A percentile compares a stretch with the other conserved stretches of the same genome.
These are phyloP conservation scores for Suhomyces chickasaworum DNA, from an alignment of 1,139 yeast species.

Conservation along the genomic window DNA sequence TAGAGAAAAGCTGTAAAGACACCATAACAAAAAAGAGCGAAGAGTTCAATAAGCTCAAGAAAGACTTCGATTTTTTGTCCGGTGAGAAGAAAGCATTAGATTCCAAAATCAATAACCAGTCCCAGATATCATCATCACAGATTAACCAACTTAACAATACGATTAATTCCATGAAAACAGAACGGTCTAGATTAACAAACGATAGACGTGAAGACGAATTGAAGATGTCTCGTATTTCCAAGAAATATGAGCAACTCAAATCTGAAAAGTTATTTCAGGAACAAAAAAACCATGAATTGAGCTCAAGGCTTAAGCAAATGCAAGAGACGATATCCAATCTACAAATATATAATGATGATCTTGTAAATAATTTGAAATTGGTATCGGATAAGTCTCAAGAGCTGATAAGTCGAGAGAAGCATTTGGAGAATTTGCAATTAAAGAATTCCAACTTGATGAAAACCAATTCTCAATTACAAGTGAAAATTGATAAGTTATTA, in stretches of 20 bases:
- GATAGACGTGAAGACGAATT: constrained; percentile 26
- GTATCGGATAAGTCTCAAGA: constrained; percentile 13
- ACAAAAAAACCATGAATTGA: constrained; percentile 27
- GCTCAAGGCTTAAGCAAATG: constrained; percentile 26
- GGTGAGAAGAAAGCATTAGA: constrained; percentile 60
- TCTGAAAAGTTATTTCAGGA: constrained; percentile 14
- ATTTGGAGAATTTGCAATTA: constrained; percentile 29
- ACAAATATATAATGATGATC: constrained; percentile 44
- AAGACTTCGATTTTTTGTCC: constrained; percentile 58
- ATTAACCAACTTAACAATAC: constrained; percentile 40
- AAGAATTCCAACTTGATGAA: constrained; percentile 35
- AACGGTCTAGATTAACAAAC: constrained; percentile 19
- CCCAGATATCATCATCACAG: constrained; percentile 44
- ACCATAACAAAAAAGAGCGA: constrained; percentile 35
- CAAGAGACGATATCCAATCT: constrained; percentile 25
- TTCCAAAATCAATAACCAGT: constrained; percentile 48
- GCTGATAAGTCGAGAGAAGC: constrained; percentile 12
- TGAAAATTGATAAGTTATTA: constrained; percentile 27
- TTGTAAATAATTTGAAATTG: constrained; percentile 45
- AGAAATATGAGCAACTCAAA: constrained; percentile 34
- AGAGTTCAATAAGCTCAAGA: constrained; percentile 42
- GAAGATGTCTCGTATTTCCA: constrained; percentile 25
- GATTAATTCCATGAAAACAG: constrained; percentile 21
- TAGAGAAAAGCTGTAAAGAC: constrained; percentile 32
- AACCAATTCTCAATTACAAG: constrained; percentile 37